phyloP scores from a whole-genome alignment of 2,329 filamentous ascomycete genomes.

The Diaporthe batatas region DNA sequence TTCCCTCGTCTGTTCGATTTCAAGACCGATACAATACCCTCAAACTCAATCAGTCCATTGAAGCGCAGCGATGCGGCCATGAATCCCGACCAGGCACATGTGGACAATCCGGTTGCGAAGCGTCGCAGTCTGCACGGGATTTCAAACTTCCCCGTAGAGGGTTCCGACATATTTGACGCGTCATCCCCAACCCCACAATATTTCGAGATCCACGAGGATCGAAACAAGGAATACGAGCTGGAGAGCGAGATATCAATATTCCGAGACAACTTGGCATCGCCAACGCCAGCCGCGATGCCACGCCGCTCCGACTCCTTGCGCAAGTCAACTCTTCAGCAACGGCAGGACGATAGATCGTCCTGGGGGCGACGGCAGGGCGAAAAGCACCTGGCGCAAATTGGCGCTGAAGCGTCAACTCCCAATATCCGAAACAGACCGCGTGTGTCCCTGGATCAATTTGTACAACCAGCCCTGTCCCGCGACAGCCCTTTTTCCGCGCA shows the following conservation, averaged over 20 bases:
- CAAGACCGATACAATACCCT: slow-evolving; percentile 59
- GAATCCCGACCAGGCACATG: slow-evolving; percentile 83
- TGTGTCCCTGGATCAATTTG: slow-evolving; percentile 83
- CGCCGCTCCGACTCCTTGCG: slow-evolving; percentile 83
- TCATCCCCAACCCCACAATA: slow-evolving; percentile 55
- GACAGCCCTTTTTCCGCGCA: slow-evolving; percentile 75
- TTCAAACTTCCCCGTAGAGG: slow-evolving; percentile 70
- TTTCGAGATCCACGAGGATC: slow-evolving; percentile 62
- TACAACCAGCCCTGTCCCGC: slow-evolving; percentile 69
- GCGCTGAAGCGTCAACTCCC: slow-evolving; percentile 68
- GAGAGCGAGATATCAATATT: slow-evolving; percentile 51
- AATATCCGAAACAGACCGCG: slow-evolving; percentile 75
- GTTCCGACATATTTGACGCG: slow-evolving; percentile 83
- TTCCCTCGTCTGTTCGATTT: slow-evolving; percentile 66
- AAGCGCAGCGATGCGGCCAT: slow-evolving; percentile 93
- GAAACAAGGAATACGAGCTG: slow-evolving; percentile 66
- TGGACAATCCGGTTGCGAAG: slow-evolving; percentile 91
- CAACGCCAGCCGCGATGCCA: slow-evolving; percentile 68
- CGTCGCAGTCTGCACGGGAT: slow-evolving; percentile 87
- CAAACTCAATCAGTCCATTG: slow-evolving; percentile 81
- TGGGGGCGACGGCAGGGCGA: slow-evolving; percentile 72
- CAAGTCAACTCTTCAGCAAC: slow-evolving; percentile 89
- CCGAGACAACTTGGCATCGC: slow-evolving; percentile 59
- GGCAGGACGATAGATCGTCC: slow-evolving; percentile 76
- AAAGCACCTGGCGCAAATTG: slow-evolving; percentile 65